These are phyloP conservation scores for Entomortierella beljakovae DNA, from an alignment of 192 early-diverging fungal genomes.

Conservation along the genomic window DNA sequence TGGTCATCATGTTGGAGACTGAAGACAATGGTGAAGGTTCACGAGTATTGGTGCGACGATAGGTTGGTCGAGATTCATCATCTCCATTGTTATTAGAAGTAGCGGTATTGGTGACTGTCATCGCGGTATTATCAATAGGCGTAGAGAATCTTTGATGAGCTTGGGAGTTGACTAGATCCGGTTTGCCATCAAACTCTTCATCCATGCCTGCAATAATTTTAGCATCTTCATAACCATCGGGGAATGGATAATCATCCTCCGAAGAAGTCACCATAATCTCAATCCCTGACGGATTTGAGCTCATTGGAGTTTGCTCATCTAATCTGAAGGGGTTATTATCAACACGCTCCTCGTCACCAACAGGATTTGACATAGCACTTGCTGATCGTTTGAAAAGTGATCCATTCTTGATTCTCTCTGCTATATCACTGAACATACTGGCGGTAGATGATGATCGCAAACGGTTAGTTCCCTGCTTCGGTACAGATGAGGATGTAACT, in stretches of 20 bases:
- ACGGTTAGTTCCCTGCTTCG: slow-evolving; percentile 3
- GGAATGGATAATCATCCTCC: slow-evolving; percentile 35
- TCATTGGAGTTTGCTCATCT: not conserved
- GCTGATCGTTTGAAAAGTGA: slow-evolving; percentile 18
- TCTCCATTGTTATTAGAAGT: too few relatives aligned
- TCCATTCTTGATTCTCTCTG: slow-evolving; percentile 42
- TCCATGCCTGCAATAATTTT: too few relatives aligned
- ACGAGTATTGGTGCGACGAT: too few relatives aligned
- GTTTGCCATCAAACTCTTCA: too few relatives aligned
- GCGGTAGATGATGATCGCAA: slow-evolving; percentile 39
- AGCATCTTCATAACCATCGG: not conserved
- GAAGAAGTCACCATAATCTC: slow-evolving; percentile 25
- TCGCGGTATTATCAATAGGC: too few relatives aligned
- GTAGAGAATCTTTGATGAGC: too few relatives aligned
- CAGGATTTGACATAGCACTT: not conserved
- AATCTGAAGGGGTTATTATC: not conserved
- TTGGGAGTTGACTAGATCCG: too few relatives aligned
- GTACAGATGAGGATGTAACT: not conserved
- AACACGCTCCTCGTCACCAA: not conserved
- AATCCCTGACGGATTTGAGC: slow-evolving; percentile 10
- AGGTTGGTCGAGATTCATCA: too few relatives aligned
- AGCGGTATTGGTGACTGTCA: too few relatives aligned
- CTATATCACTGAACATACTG: slow-evolving; percentile 44
- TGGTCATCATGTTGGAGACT: too few relatives aligned
- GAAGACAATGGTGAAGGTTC: too few relatives aligned